These are phyloP conservation scores for Curvularia sp. DNA, from an alignment of 2,329 filamentous ascomycete species.

Conservation along the genomic window DNA sequence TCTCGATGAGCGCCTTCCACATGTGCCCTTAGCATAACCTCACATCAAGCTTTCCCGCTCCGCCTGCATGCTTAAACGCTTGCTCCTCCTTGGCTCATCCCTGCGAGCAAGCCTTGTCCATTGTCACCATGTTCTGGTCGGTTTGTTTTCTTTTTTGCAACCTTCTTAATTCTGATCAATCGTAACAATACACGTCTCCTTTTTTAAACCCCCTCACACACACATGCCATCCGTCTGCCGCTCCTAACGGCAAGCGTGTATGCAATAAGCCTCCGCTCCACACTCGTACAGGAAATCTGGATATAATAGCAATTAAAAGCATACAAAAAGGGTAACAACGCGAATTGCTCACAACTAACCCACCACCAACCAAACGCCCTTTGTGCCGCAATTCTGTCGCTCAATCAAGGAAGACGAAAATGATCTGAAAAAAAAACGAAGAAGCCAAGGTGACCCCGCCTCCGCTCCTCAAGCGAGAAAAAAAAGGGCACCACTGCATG, in stretches of 20 bases:
- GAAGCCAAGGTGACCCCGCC: slow-evolving; percentile 13
- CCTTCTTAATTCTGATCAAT: slow-evolving; percentile 18
- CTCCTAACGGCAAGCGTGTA: not conserved
- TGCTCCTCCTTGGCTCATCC: not conserved
- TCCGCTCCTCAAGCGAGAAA: slow-evolving; percentile 2
- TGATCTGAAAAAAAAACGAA: slow-evolving; percentile 1
- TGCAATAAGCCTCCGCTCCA: slow-evolving; percentile 23
- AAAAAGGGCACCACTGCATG: slow-evolving; percentile 7
- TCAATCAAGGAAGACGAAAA: not conserved
- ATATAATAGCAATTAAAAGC: slow-evolving; percentile 8
- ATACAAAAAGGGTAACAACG: slow-evolving; percentile 8
- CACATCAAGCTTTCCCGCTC: not conserved
- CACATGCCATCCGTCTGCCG: slow-evolving; percentile 1
- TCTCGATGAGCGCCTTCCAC: not conserved
- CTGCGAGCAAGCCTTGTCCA: not conserved
- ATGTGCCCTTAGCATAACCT: not conserved
- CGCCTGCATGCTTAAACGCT: not conserved
- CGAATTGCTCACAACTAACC: slow-evolving; percentile 4
- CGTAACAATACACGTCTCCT: slow-evolving; percentile 17
- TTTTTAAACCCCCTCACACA: not conserved
- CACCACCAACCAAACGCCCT: slow-evolving; percentile 7
- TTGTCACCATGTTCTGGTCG: too few species aligned
- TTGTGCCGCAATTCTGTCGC: slow-evolving; percentile 12
- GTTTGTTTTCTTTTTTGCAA: not conserved
- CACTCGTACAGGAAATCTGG: slow-evolving; percentile 18